Conservation (phyloP, 2,329 filamentous ascomycete genomes). For the Arthrobotrys sinensis region DNA sequence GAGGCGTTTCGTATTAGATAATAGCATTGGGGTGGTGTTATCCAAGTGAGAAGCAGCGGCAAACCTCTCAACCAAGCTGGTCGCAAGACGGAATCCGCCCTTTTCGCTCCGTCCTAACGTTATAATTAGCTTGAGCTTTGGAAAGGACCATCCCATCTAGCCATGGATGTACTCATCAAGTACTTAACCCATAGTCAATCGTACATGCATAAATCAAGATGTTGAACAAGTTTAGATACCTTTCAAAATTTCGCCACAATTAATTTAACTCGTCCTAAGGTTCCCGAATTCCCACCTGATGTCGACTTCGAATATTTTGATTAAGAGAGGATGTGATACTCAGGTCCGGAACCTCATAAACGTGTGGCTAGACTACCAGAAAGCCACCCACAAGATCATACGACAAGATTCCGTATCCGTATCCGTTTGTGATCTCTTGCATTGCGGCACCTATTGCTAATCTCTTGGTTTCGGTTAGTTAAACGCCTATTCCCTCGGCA, state of each 20-base stretch:
- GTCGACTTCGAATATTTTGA: too few species aligned
- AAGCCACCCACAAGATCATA: background rate
- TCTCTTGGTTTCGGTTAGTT: conserved; percentile 4
- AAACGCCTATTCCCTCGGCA: background rate
- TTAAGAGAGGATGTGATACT: too few species aligned
- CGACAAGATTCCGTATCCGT: background rate
- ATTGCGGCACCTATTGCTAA: background rate
- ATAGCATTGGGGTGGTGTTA: conserved; percentile 3
- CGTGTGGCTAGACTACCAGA: too few species aligned
- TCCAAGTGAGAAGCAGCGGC: background rate
- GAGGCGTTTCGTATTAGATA: conserved; percentile 17
- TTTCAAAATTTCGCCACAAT: too few species aligned
- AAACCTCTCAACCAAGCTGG: background rate
- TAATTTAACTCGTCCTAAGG: too few species aligned
- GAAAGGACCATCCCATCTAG: background rate
- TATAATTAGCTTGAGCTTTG: background rate
- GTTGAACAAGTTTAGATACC: too few species aligned
- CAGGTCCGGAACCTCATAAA: too few species aligned
- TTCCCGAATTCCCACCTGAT: too few species aligned
- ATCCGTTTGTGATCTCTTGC: background rate
- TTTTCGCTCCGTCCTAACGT: conserved; percentile 13
- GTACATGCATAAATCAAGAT: too few species aligned
- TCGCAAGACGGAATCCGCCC: background rate
- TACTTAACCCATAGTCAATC: too few species aligned
- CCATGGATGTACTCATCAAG: too few species aligned